A percentile compares a stretch with the other conserved stretches of the same genome.
Evolutionary conservation across 1,284 basidiomycete genomes (phyloP).

Genomic region (Irpex lacteus): DNA sequence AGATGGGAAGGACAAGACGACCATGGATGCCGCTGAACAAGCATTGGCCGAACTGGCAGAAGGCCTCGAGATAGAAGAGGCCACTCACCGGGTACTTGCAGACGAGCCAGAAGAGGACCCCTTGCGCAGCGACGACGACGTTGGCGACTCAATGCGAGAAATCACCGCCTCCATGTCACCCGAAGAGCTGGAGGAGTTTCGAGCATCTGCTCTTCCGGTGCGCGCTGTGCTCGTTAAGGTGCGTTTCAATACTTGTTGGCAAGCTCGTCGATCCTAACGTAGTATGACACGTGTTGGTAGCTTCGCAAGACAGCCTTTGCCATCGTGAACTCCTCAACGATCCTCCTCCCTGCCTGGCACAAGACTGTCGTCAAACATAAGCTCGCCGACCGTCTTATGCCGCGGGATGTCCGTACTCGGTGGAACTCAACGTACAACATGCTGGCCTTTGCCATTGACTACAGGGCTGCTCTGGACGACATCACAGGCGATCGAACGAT

Average conservation of each 20-base stretch:
- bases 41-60: not conserved
- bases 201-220: not conserved
- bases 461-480: not conserved
- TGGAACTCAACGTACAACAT: conserved; percentile 37
- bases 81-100: not conserved
- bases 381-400: conserved; percentile 23
- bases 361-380: not conserved
- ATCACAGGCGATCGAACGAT: not conserved
- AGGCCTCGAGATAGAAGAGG: not conserved
- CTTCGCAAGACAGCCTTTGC: not conserved
- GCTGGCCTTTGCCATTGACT: conserved; percentile 20
- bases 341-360: not conserved
- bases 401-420: conserved; percentile 29
- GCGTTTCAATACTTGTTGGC: not conserved
- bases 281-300: not conserved
- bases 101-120: too few species aligned
- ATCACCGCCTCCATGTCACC: not conserved
- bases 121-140: not conserved
- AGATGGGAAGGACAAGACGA: not conserved
- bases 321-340: not conserved
- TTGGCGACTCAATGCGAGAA: not conserved
- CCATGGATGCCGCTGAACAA: not conserved
- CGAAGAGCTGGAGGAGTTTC: not conserved
- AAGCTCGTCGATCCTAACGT: not conserved
- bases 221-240: not conserved